Evolutionary conservation across 176 grass and related monocot species (phyloP), one percentile per base, ranked within the genome.

Genomic region (Urochloa ruziziensis): DNA sequence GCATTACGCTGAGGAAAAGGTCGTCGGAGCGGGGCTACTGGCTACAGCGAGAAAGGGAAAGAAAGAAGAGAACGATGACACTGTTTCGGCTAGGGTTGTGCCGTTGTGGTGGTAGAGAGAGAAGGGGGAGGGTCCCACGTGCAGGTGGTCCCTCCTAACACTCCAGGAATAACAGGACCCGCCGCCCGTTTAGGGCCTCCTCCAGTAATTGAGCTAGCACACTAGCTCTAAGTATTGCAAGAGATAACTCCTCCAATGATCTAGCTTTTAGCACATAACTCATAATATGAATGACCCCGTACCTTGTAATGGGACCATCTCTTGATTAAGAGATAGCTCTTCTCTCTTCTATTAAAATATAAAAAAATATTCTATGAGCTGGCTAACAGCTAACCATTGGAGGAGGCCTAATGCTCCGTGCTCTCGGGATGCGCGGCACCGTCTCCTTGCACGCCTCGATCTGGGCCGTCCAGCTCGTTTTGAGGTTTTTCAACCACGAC

Each of bases 101-200:
- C 3, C 0, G 12, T 19, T 4, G 4, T 18, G 47, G 19, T 9
- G 19, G 14, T 5, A 47, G 27, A 46, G 37, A 32, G 18, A 35
- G 47, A 30, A 8, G 32, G 21, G n/a, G 25, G 19, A 11, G 61
- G 77, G 77, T 17, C 62, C 62, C 78, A 67, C 15, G 74, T 78
- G 80, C 23, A 30, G 77, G 62, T 81, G 88, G 88, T 81, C 88
- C 77, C 42, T 76, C 49, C 7, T 74, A 24, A 67, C 86, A 24
- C 67, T 54, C 74, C 67, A 79, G 39, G 68, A 66, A 75, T 51
- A n/a, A n/a, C 68, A 28, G n/a, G 32, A 43, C 54, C 3, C 13
- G 12, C 17, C 6, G n/a, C 17, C 39, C 27, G 18, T 34, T 62
- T 16, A 11, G 12, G 16, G n/a, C n/a, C n/a, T n/a, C n/a, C n/a